Percentiles rank a stretch among this genome's conserved stretches.
Evolutionary conservation across 164 flowering plant genomes (phyloP).

Genomic region (Tetrastigma voinierianum): DNA sequence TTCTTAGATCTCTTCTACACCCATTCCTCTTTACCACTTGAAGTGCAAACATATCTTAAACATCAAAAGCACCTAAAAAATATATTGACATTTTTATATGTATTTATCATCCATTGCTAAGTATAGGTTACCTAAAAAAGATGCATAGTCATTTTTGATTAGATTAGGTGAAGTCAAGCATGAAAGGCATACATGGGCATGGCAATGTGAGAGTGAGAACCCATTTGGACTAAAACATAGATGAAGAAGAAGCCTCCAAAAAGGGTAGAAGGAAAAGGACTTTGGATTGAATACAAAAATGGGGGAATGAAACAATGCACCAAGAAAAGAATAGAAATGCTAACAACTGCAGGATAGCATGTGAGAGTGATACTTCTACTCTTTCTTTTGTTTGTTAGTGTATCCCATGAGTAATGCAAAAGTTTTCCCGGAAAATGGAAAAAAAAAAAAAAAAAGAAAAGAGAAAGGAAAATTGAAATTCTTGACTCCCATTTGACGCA

Average conservation of each 20-base stretch:
- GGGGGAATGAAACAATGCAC: constrained; percentile 8
- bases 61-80: no score
- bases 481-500: constrained; percentile 28
- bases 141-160: no score
- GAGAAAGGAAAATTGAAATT: constrained; percentile 14
- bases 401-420: neutral
- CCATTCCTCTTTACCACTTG: no score
- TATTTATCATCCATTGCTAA: no score
- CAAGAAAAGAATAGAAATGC: constrained; percentile 19
- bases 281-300: neutral
- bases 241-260: constrained; percentile 12
- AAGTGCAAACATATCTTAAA: no score
- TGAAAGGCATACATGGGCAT: no score
- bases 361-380: constrained; percentile 7
- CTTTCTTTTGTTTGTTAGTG: constrained; percentile 3
- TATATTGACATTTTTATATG: no score
- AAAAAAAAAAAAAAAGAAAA: no score
- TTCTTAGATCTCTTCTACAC: no score
- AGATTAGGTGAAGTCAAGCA: no score
- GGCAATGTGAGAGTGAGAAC: no score
- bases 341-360: constrained; percentile 16
- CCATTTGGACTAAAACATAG: neutral
- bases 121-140: no score
- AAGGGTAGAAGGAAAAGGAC: constrained; percentile 6
- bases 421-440: constrained; percentile 5